Percentiles rank a stretch among this genome's conserved stretches.
Conservation (phyloP, 169 alveolate genomes). For the Cryptosporidium andersoni region DNA sequence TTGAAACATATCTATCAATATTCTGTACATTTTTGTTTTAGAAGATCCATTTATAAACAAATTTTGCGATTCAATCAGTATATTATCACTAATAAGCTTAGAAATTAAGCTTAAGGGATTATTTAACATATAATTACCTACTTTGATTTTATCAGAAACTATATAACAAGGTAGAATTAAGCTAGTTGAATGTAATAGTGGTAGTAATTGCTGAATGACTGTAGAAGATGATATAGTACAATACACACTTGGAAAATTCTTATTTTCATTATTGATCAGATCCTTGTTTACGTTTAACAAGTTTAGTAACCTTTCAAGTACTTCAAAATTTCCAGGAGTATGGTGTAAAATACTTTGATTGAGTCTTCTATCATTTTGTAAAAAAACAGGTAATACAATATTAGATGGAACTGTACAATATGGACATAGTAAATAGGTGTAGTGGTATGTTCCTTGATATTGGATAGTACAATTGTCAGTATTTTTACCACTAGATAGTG, state of each 20-base stretch:
- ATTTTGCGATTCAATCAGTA: constrained; percentile 11
- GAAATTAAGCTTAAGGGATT: constrained; percentile 18
- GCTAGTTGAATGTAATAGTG: constrained; percentile 8
- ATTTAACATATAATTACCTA: constrained; percentile 1
- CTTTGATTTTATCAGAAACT: not conserved
- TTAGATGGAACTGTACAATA: constrained; percentile 33
- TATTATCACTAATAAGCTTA: constrained; percentile 33
- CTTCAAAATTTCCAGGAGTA: too few relatives aligned
- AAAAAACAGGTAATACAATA: constrained; percentile 17
- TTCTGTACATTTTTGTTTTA: constrained; percentile 4
- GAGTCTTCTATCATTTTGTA: too few relatives aligned
- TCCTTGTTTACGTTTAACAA: too few relatives aligned
- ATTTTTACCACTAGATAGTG: not conserved
- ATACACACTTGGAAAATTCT: not conserved
- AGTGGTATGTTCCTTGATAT: constrained; percentile 15
- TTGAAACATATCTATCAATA: constrained; percentile 5
- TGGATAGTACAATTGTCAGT: not conserved
- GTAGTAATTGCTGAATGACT: constrained; percentile 13
- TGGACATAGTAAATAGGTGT: constrained; percentile 41
- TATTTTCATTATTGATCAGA: too few relatives aligned
- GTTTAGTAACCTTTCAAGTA: too few relatives aligned
- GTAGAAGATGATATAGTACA: not conserved
- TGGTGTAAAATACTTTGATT: too few relatives aligned
- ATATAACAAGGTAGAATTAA: constrained; percentile 22
- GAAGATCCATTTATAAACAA: not conserved